Percentiles rank a stretch among this genome's conserved stretches.
Conservation (phyloP, 208 protist genomes). For the Leishmania major region DNA sequence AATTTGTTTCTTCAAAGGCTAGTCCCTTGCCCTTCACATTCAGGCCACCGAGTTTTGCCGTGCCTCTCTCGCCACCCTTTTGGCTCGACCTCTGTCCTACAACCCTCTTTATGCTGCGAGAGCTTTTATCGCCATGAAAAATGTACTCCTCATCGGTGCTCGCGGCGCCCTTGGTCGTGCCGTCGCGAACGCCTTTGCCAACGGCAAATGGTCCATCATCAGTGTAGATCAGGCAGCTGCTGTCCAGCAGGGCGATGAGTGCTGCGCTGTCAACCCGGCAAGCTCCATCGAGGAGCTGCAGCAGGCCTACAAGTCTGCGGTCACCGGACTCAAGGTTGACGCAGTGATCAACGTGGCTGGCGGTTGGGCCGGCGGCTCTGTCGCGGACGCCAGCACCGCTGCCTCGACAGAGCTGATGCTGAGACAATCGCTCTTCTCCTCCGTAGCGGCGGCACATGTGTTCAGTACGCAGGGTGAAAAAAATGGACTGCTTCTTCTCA, state of each 20-base stretch:
- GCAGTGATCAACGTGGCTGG: slow-evolving; percentile 87
- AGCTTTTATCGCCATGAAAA: slow-evolving; percentile 12
- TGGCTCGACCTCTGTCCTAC: background rate
- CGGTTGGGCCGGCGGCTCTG: slow-evolving; percentile 63
- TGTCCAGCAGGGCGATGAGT: background rate
- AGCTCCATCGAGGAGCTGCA: slow-evolving; percentile 40
- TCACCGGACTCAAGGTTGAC: slow-evolving; percentile 30
- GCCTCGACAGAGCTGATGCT: slow-evolving; percentile 68
- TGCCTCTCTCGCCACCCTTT: background rate
- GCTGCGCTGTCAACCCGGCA: slow-evolving; percentile 24
- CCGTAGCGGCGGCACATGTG: slow-evolving; percentile 64
- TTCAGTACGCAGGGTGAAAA: slow-evolving; percentile 39
- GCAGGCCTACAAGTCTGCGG: slow-evolving; percentile 24
- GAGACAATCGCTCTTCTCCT: slow-evolving; percentile 74
- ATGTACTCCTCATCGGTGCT: slow-evolving; percentile 45
- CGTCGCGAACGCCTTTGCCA: slow-evolving; percentile 34
- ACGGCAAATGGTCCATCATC: slow-evolving; percentile 28
- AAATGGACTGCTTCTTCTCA: slow-evolving; percentile 62
- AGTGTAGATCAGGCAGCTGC: slow-evolving; percentile 6
- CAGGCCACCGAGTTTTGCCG: background rate
- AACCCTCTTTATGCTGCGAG: background rate
- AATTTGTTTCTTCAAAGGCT: too few relatives aligned
- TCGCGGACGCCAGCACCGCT: slow-evolving; percentile 32
- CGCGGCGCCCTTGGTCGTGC: slow-evolving; percentile 47
- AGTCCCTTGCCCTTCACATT: background rate